phyloP scores from a whole-genome alignment of 768 basidiomycete genomes.

The Pleurotus tuoliensis region DNA sequence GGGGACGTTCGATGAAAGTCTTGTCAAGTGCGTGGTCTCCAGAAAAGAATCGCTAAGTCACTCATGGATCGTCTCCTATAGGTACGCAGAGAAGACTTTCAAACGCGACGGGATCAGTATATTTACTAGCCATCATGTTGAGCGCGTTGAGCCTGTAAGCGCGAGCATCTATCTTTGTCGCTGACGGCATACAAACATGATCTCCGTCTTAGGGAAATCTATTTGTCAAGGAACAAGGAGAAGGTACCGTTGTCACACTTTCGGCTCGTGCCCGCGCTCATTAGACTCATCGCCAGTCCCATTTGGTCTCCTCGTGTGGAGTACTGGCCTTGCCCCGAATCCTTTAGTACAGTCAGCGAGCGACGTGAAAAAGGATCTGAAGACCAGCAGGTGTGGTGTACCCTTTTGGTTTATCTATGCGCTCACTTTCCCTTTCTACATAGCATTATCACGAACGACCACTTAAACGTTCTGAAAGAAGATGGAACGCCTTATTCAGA shows the following conservation, averaged over 20 bases:
- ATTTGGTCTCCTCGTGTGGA: slow-evolving; percentile 85
- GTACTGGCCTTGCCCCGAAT: slow-evolving; percentile 80
- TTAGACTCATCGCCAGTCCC: slow-evolving; percentile 43
- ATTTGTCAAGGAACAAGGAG: slow-evolving; percentile 67
- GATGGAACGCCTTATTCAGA: slow-evolving; percentile 56
- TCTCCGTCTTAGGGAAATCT: slow-evolving; percentile 47
- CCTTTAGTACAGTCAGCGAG: slow-evolving; percentile 64
- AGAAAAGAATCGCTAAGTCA: not conserved
- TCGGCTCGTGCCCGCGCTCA: slow-evolving; percentile 3
- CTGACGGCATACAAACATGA: not conserved
- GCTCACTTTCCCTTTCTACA: not conserved
- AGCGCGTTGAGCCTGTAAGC: slow-evolving; percentile 56
- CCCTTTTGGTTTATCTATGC: not conserved
- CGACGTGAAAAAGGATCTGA: slow-evolving; percentile 58
- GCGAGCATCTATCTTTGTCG: not conserved
- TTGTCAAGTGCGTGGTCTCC: slow-evolving; percentile 45
- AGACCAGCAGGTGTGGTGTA: slow-evolving; percentile 44
- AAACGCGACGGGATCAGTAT: slow-evolving; percentile 72
- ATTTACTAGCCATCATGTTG: slow-evolving; percentile 70
- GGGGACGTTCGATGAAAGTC: slow-evolving; percentile 64
- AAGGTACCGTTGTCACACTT: slow-evolving; percentile 38
- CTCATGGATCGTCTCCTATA: slow-evolving; percentile 16
- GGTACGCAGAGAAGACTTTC: slow-evolving; percentile 69
- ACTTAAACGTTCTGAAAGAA: slow-evolving; percentile 56
- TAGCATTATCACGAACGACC: slow-evolving; percentile 44